phyloP scores from a whole-genome alignment of 2,329 filamentous ascomycete genomes.

The Echinosphaeria canescens region DNA sequence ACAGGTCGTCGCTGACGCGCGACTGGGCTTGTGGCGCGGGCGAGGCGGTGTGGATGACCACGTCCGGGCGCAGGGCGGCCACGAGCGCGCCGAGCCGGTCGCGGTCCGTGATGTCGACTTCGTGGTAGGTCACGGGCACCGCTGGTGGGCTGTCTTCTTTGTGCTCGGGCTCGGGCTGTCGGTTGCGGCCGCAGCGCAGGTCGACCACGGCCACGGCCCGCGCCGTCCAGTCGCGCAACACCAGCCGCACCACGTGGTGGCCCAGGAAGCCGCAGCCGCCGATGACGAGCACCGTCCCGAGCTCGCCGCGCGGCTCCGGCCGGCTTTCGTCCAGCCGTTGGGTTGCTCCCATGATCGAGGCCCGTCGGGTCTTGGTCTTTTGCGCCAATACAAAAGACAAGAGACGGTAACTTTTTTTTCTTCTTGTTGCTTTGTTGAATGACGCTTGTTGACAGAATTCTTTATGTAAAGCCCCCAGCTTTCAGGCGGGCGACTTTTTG shows the following conservation, averaged over 20 bases:
- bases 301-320: conserved; percentile 16
- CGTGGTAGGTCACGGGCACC: conserved; percentile 41
- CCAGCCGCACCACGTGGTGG: conserved; percentile 58
- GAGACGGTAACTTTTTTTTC: too few species aligned
- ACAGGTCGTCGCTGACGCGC: conserved; percentile 33
- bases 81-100: conserved; percentile 41
- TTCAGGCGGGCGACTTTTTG: too few species aligned
- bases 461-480: too few species aligned
- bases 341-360: too few species aligned
- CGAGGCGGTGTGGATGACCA: conserved; percentile 82
- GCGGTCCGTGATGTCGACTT: conserved; percentile 56
- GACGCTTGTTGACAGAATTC: too few species aligned
- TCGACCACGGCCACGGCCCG: conserved; percentile 52
- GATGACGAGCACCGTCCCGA: conserved; percentile 57
- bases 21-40: conserved; percentile 33
- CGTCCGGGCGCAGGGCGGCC: conserved; percentile 44
- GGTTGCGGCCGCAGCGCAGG: conserved; percentile 48
- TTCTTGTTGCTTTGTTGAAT: too few species aligned
- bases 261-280: conserved; percentile 74
- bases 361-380: too few species aligned
- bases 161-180: conserved; percentile 29
- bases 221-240: conserved; percentile 36
- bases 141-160: too few species aligned
- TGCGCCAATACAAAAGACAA: too few species aligned
- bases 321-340: too few species aligned